Percentiles rank a stretch among this genome's conserved stretches.
These are phyloP conservation scores for Lachancea waltii DNA, from an alignment of 805 yeast genomes.

Conservation along the genomic window DNA sequence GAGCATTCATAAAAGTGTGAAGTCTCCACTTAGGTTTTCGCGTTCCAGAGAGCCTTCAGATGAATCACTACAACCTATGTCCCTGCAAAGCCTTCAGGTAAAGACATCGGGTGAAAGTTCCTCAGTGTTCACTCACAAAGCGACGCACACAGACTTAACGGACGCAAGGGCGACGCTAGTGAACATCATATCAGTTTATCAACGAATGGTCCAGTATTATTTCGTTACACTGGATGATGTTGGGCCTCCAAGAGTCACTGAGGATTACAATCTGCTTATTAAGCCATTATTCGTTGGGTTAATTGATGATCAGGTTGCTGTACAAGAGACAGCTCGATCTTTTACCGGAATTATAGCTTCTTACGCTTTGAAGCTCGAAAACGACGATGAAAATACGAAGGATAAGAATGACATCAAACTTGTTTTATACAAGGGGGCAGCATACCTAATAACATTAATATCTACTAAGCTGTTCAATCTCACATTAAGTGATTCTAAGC, in stretches of 20 bases:
- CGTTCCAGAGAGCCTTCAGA: conserved; percentile 9
- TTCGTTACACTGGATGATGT: conserved; percentile 21
- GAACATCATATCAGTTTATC: conserved; percentile 29
- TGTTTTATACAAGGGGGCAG: conserved; percentile 16
- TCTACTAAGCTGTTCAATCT: conserved; percentile 32
- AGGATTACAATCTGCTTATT: conserved; percentile 24
- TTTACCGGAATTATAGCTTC: conserved; percentile 33
- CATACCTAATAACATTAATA: conserved; percentile 36
- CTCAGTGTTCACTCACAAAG: background rate
- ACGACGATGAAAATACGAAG: no score
- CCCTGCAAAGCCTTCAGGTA: background rate
- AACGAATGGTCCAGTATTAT: conserved; percentile 23
- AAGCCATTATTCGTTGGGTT: conserved; percentile 38
- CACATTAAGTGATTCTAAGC: conserved; percentile 25
- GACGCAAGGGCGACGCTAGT: conserved; percentile 26
- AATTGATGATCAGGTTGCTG: conserved; percentile 31
- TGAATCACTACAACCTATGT: conserved; percentile 4
- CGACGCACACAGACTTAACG: conserved; percentile 12
- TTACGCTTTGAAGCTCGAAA: conserved; percentile 25
- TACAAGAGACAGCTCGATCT: conserved; percentile 34
- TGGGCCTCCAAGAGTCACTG: conserved; percentile 16
- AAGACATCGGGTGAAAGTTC: background rate
- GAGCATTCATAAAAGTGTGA: conserved; percentile 2
- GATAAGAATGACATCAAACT: conserved; percentile 31
- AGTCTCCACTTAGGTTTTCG: conserved; percentile 9